Base-by-base conservation (phyloP, 371 early-diverging fungal genomes). In the Mucor circinelloides region DNA sequence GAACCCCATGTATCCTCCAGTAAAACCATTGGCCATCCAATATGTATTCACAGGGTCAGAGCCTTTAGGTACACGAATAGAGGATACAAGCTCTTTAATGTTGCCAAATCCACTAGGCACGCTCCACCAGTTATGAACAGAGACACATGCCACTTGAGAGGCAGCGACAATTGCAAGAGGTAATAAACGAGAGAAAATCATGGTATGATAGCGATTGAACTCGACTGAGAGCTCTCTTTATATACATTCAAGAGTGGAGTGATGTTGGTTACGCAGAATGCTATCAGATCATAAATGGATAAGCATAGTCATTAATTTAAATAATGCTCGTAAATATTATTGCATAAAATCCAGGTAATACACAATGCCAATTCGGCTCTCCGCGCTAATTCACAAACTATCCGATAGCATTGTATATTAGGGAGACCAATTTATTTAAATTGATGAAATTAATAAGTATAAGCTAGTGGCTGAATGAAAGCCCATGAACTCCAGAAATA, bases 1-100 rank as follows among this genome's bases (percentile, higher is more conserved):
- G 30, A 71, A 61, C 6, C 72, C 72, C 59, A 71, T 67, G 36
- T 71, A 71, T 6, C 68, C 72, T 46, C 31, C 32, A 19, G 42
- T 34, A 17, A 58, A 71, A 0, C 72, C 67, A 44, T 67, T 67
- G 21, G 64, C 64, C 62, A 67, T 67, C 64, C 64, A 71, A 32
- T 71, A 71, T 6, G 67, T 71, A 17, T 54, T 58, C 15, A 10
- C 21, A 30, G 72, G 72, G 32, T 71, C 68, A 38, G 59, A 67
- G 17, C 72, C 72, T 10, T 17, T 32, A 42, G 63, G 67, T 12
- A 71, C 64, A 13, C 58, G 56, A 34, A 69, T 62, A 27, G 68
- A 68, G 15, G 69, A 69, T 30, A 48, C 40, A n/a, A 63, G 50
- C 21, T 69, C 63, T 12, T 34, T 58, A 19, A 69, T 69, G 23